Evolutionary conservation across 139 green algal species (phyloP).

Genomic region (Chlorella sp.): DNA sequence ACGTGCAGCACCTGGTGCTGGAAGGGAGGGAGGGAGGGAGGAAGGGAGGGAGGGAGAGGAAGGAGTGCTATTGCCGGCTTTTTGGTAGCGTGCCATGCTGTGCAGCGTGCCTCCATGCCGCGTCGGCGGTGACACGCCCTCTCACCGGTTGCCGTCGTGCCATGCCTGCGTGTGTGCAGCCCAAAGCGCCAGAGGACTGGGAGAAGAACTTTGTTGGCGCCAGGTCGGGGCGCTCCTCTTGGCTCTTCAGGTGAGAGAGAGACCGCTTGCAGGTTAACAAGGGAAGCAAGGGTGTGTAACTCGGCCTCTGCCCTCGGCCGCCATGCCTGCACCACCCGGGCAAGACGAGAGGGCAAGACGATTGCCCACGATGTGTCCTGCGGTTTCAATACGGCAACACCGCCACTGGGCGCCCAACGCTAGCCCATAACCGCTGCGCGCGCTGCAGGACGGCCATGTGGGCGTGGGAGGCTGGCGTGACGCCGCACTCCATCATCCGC

Average conservation of each 20-base stretch:
- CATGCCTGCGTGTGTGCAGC: conserved; percentile 18
- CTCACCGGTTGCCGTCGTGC: not conserved
- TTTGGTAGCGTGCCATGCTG: no score
- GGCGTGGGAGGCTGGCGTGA: conserved; percentile 64
- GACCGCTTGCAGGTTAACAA: no score
- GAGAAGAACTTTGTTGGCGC: conserved; percentile 27
- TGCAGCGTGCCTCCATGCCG: no score
- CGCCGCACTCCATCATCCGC: conserved; percentile 65
- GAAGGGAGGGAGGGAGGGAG: not conserved
- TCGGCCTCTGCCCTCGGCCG: not conserved
- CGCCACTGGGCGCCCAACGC: not conserved
- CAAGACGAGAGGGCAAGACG: no score
- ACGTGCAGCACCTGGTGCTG: conserved; percentile 49
- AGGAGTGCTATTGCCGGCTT: no score
- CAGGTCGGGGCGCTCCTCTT: conserved; percentile 29
- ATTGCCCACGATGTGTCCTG: no score
- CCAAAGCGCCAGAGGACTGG: conserved; percentile 52
- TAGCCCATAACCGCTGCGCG: not conserved
- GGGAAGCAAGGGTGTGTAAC: not conserved
- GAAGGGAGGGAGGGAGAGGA: not conserved
- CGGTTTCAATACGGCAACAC: not conserved
- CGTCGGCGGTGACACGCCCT: not conserved
- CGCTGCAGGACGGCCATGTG: conserved; percentile 12
- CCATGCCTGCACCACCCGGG: no score
- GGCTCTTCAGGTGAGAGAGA: conserved; percentile 38